Base-by-base conservation (phyloP, 2,329 filamentous ascomycete genomes). In the Diaporthe citrichinensis region DNA sequence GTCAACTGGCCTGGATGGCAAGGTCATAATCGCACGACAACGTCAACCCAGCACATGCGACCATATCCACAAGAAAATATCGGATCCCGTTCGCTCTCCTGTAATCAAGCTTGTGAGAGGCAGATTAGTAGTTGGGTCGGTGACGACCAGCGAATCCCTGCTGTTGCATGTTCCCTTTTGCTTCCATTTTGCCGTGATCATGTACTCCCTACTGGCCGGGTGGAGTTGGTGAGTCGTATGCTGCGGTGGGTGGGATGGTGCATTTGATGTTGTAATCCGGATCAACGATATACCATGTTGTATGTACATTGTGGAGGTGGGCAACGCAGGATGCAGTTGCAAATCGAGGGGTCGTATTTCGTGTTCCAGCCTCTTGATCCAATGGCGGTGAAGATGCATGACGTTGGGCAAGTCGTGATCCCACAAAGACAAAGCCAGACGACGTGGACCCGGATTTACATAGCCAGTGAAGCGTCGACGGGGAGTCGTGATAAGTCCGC, bases 111-210 rank as follows among this genome's bases (percentile, higher is more conserved):
- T 74, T 59, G 61, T 74, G 65, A 57, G 65, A 59, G 65, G 57
- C 57, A 34, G 39, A 74, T 62, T 62, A 61, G 72, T 74, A 61
- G 62, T 55, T 49, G 57, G 72, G 72, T 74, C 62, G 53, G 55
- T 71, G 55, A 71, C 62, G 55, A 69, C 65, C 57, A 55, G 44
- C 36, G 67, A 58, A 65, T 72, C 34, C 67, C 25, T 31, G 67
- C 67, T 55, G 73, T 71, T 74, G 62, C 57, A 67, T 74, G 58
- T 58, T 51, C 23, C 20, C 14, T 62, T 51, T 28, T 59, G 28
- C n/a, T 51, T 51, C 20, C 17, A 9, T 39, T 39, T 25, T 51
- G 28, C 31, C 28, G 31, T 61, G 10, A 49, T 59, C 28, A 44
- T 36, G 25, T 34, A 14, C 20, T 36, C 17, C 17, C 23, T 36